phyloP scores from a whole-genome alignment of 139 green algal genomes.

The Raphidocelis subcapitata region DNA sequence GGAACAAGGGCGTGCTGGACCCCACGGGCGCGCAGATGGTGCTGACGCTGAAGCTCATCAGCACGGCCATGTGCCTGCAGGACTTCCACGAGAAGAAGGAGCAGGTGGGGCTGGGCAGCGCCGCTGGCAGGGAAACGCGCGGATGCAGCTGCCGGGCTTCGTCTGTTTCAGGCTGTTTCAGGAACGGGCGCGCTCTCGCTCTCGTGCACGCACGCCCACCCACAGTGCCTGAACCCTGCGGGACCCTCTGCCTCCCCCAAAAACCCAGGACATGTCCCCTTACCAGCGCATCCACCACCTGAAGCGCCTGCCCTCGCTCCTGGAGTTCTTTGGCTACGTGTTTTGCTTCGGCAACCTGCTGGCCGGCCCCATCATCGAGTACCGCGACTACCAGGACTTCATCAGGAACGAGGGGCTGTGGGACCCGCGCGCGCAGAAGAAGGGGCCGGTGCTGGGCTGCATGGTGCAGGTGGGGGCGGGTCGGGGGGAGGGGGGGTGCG shows the following conservation, averaged over 20 bases:
- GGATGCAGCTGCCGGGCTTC: too few species aligned
- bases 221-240: too few species aligned
- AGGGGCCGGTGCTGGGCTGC: slow-evolving; percentile 16
- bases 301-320: slow-evolving; percentile 26
- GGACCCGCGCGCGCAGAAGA: slow-evolving; percentile 11
- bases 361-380: slow-evolving; percentile 80
- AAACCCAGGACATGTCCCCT: slow-evolving; percentile 2
- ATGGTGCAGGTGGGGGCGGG: slow-evolving; percentile 5
- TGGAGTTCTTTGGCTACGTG: slow-evolving; percentile 76
- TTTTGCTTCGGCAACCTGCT: slow-evolving; percentile 84
- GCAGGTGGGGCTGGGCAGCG: slow-evolving; percentile 21
- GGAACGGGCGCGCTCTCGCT: too few species aligned
- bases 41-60: slow-evolving; percentile 82
- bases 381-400: slow-evolving; percentile 62
- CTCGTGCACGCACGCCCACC: too few species aligned
- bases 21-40: slow-evolving; percentile 79
- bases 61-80: slow-evolving; percentile 57
- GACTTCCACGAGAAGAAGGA: slow-evolving; percentile 41
- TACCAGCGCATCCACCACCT: slow-evolving; percentile 37
- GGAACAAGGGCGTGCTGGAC: slow-evolving; percentile 66
- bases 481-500: too few species aligned
- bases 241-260: too few species aligned
- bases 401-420: slow-evolving; percentile 13
- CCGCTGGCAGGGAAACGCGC: background rate
- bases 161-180: too few species aligned